Conservation (phyloP, 139 green algal genomes). For the Microglena sp. region DNA sequence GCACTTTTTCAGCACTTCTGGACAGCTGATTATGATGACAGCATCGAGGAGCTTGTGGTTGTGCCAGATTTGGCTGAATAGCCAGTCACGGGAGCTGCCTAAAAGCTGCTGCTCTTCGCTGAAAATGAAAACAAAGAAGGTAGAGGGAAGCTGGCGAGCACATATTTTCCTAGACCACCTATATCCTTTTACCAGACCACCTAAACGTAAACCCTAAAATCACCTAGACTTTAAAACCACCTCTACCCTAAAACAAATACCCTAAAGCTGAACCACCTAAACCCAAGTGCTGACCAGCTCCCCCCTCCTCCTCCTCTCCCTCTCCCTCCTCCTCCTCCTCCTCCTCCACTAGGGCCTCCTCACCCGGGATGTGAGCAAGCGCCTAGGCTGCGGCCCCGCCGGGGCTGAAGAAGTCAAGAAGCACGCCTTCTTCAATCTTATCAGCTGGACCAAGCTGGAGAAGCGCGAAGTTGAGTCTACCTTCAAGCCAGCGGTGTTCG, state of each 20-base stretch:
- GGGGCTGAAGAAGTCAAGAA: conserved; percentile 54
- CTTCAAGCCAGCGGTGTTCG: conserved; percentile 67
- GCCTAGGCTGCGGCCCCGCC: conserved; percentile 64
- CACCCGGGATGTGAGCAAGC: conserved; percentile 64
- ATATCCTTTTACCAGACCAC: background rate
- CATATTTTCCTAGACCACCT: too few species aligned
- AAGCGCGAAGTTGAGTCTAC: conserved; percentile 55
- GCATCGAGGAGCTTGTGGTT: background rate
- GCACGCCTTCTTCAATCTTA: conserved; percentile 83
- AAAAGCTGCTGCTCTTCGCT: too few species aligned
- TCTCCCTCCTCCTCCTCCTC: background rate
- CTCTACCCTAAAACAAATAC: background rate
- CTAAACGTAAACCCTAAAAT: too few species aligned
- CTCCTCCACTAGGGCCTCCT: conserved; percentile 61
- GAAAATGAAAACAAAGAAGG: too few species aligned
- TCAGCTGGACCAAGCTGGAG: conserved; percentile 82
- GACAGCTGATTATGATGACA: background rate
- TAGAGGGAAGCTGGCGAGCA: too few species aligned
- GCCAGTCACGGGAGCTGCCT: too few species aligned
- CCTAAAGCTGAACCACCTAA: background rate
- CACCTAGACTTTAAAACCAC: background rate
- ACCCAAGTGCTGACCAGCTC: background rate
- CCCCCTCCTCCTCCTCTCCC: background rate
- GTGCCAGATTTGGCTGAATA: background rate
- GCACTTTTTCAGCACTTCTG: background rate